Evolutionary conservation across 225 moss, liverwort and hornwort species (phyloP).

Genomic region (Marchantia polymorpha): DNA sequence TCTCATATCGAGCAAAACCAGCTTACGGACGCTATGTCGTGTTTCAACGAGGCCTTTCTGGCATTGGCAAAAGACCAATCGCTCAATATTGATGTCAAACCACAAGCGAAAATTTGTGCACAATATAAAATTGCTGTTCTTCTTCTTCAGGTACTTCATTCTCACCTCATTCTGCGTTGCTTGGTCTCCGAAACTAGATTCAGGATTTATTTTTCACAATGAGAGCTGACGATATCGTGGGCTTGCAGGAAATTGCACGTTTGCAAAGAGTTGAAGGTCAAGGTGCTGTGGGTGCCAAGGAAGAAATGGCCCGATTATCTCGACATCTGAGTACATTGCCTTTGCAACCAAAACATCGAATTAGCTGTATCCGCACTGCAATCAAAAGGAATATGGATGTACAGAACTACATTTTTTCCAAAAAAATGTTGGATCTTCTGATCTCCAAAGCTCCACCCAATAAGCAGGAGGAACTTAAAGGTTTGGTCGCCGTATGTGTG

Average conservation of each 20-base stretch:
- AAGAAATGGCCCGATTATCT: slow-evolving; percentile 97
- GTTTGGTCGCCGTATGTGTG: slow-evolving; percentile 70
- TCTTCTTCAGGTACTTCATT: slow-evolving; percentile 68
- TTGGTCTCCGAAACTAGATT: not conserved
- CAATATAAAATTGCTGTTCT: slow-evolving; percentile 92
- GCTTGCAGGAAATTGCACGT: slow-evolving; percentile 83
- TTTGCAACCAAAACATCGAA: slow-evolving; percentile 94
- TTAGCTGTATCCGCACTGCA: slow-evolving; percentile 94
- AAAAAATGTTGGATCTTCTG: slow-evolving; percentile 91
- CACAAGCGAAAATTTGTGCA: slow-evolving; percentile 91
- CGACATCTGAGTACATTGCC: slow-evolving; percentile 90
- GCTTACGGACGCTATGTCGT: slow-evolving; percentile 83
- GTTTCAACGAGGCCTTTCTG: slow-evolving; percentile 92
- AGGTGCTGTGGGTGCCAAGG: slow-evolving; percentile 86
- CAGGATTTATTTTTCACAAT: not conserved
- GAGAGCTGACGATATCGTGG: not conserved
- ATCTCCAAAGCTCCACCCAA: slow-evolving; percentile 86
- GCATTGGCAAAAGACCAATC: slow-evolving; percentile 94
- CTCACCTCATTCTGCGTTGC: not conserved
- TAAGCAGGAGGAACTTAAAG: slow-evolving; percentile 90
- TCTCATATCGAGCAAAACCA: slow-evolving; percentile 93
- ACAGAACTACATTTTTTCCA: slow-evolving; percentile 90
- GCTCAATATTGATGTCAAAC: slow-evolving; percentile 75
- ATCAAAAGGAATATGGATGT: slow-evolving; percentile 99
- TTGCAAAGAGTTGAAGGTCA: slow-evolving; percentile 93